These are phyloP conservation scores for Micractinium conductrix DNA, from an alignment of 139 green algal genomes.

Conservation along the genomic window DNA sequence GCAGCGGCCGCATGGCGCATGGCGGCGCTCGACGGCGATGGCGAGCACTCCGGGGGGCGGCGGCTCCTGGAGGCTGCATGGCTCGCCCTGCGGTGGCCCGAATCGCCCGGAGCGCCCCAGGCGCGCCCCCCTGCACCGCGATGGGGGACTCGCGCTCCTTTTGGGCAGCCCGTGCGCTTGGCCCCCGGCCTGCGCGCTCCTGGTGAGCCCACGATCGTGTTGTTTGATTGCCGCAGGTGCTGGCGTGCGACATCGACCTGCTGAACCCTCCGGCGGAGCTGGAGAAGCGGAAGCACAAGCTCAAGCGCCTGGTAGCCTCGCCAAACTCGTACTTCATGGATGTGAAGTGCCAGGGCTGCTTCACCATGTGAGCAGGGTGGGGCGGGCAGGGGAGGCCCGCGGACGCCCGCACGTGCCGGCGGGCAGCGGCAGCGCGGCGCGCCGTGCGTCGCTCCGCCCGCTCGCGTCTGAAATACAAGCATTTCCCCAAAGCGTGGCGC, in stretches of 20 bases:
- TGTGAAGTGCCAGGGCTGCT: conserved; percentile 98
- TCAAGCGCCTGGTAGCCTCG: conserved; percentile 92
- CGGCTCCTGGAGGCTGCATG: neutral
- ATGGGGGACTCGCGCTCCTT: no score
- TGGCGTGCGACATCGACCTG: conserved; percentile 94
- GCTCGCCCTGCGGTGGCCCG: neutral
- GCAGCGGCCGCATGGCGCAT: conserved; percentile 12
- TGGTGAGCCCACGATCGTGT: no score
- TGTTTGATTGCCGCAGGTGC: conserved; percentile 28
- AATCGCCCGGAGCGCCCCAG: no score
- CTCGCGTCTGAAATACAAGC: no score
- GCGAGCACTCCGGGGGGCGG: neutral
- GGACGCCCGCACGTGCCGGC: neutral
- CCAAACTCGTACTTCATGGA: conserved; percentile 96
- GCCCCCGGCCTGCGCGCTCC: no score
- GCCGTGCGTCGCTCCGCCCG: no score
- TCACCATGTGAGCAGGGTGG: conserved; percentile 80
- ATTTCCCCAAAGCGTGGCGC: no score
- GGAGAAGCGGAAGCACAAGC: conserved; percentile 97
- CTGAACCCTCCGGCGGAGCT: conserved; percentile 95
- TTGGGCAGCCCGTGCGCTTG: no score
- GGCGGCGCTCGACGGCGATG: neutral
- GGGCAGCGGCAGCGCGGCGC: neutral
- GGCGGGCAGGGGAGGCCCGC: neutral
- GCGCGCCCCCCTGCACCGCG: no score